Base-by-base conservation (phyloP, 345 rosid species). In the Gossypium thurberi region DNA sequence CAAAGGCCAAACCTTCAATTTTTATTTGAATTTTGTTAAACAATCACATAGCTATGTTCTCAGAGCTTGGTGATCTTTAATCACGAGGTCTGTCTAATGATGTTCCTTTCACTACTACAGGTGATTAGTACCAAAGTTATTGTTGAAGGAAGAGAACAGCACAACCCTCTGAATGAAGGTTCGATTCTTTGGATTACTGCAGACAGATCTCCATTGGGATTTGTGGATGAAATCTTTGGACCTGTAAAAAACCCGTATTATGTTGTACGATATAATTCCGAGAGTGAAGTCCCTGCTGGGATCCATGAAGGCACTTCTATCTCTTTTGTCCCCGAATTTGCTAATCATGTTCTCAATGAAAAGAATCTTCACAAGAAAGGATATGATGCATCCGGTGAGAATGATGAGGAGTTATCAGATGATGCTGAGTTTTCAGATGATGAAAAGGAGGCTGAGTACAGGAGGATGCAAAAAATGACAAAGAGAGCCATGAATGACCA, bases 391-490 rank as follows among this genome's bases (percentile, higher is more conserved):
- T 93, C 99, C 52, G 95, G 96, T 40, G 94, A 93, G 76, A 82
- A 93, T 71, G 99, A 96, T 70, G 99, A 96, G 84, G 98, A 93
- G 89, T 25, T 88, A 60, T 73, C 88, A 5, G 88, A 90, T 8
- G 96, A 92, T 79, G 85, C 71, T 8, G 97, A 95, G 84, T 96
- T 96, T 78, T 96, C 98, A 4, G 98, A 96, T 80, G 99, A 96
- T 74, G 97, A 93, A 84, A 87, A 89, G 81, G 99, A 96, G 82
- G 93, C 95, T 0, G 96, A 93, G 81, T 82, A 85, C 80, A 84
- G 65, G 86, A 87, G 84, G 70, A 81, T 82, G 87, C 85, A 74
- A 66, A 93, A 85, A 79, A 80, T 85, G 89, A 84, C 86, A 46
- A 93, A 91, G 85, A 87, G 98, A 75, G 88, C 87, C 20, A 66